Conservation (phyloP, 805 yeast genomes). For the Candida dajiaensis region DNA sequence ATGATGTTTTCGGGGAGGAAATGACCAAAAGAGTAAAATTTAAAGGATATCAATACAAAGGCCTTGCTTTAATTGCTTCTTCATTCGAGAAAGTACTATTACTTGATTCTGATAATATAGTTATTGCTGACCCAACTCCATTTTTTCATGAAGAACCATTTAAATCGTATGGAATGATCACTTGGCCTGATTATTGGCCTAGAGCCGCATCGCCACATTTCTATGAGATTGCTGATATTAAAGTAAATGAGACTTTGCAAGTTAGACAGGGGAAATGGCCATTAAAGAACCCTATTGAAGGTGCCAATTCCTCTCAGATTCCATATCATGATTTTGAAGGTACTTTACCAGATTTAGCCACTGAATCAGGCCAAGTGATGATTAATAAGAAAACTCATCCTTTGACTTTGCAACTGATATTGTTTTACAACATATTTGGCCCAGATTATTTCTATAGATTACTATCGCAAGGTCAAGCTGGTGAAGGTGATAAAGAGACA, state of each 20-base stretch:
- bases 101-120: constrained; percentile 70
- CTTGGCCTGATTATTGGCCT: constrained; percentile 79
- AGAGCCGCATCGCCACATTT: constrained; percentile 59
- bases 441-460: constrained; percentile 63
- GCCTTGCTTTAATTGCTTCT: constrained; percentile 68
- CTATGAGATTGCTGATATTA: constrained; percentile 45
- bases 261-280: constrained; percentile 22
- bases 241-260: constrained; percentile 23
- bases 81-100: constrained; percentile 69
- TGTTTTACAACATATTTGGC: constrained; percentile 63
- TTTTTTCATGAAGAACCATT: constrained; percentile 42
- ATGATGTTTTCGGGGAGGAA: constrained; percentile 54
- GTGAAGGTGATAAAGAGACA: constrained; percentile 80
- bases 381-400: constrained; percentile 55
- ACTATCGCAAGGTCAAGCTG: constrained; percentile 67
- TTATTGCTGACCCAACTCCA: constrained; percentile 41
- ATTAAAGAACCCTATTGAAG: constrained; percentile 6
- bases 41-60: constrained; percentile 63
- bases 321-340: constrained; percentile 58
- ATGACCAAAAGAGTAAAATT: constrained; percentile 44
- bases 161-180: constrained; percentile 43
- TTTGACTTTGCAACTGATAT: constrained; percentile 49
- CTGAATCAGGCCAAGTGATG: constrained; percentile 67
- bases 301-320: constrained; percentile 24
- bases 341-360: constrained; percentile 58